Base-by-base conservation (phyloP, 2,329 filamentous ascomycete genomes). In the Hypomyces perniciosus region DNA sequence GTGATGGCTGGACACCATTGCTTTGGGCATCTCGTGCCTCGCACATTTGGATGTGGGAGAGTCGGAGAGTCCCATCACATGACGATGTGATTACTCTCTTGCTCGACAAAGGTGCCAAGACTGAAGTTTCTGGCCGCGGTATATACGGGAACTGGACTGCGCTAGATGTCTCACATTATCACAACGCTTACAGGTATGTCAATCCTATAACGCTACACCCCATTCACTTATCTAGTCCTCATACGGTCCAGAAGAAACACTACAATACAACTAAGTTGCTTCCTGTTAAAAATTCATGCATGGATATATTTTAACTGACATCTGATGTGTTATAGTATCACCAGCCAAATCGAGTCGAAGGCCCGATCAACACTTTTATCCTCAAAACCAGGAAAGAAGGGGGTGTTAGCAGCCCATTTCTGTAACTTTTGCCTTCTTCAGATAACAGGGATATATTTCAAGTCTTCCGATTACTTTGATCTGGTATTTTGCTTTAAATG, bases 1-100 rank as follows among this genome's bases (percentile, higher is more conserved):
- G 20, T 9, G 46, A 48, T 35, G 46, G 46, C 5, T 48, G 46
- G 46, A 48, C 38, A 8, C 46, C 46, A 10, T 26, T 48, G 31
- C 46, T 48, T 26, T 48, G 38, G 38, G 46, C 46, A 10, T 20
- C 46, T 2, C 46, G 39, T 26, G 39, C 37, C 29, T 33, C 45
- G 13, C n/a, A n/a, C 2, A n/a, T 47, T 4, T 47, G 13, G 8
- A 20, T 12, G 2, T 40, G 8, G 4, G 10, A 8, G 5, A 8
- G 9, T 2, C 5, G 31, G 6, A 3, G 13, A 6, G 6, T 12
- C 0, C 27, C 10, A 13, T 6, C 6, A 20, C 45, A 47, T 27
- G 9, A 33, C 6, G 45, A 31, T 6, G 35, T 41, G 29, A 29
- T 47, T 5, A 31, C 28, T 12, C 26, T 39, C 26, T 35, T 47